Evolutionary conservation across 2,329 filamentous ascomycete genomes (phyloP), one percentile per base, ranked within the genome.

Genomic region (Aspergillus sp.): DNA sequence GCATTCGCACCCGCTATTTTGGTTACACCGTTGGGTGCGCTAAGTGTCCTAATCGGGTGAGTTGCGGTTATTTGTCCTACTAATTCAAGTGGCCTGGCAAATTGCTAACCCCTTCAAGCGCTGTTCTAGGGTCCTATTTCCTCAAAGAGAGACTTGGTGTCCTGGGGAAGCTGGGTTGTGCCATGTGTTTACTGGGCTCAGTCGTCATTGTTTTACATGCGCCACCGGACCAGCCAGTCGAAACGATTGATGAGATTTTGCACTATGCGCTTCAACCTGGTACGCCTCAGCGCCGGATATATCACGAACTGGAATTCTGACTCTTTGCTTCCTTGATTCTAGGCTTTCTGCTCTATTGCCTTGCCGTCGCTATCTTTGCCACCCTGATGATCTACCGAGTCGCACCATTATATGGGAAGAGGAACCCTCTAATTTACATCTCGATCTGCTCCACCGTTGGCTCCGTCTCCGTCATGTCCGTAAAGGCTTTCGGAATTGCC

Each of bases 1-100:
- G 95, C 95, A 7, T 99, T 98, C 77, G 95, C 95, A 64, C 95
- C 95, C 41, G 96, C 95, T n/a, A 99, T 99, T 76, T 83, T 99
- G 53, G 95, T 99, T 41, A 99, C 95, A 5, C 95, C 95, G 24
- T 81, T 99, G 22, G 95, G 95, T 61, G 95, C 95, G 56, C 83
- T 99, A 61, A 95, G 91, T 71, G 96, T 99, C 57, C 81, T 99
- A 64, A 97, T 99, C 70, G 95, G 85, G 82, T 84, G 80, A 66
- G 51, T 49, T 33, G n/a, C n/a, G n/a, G 6, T 17, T 13, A 15
- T 34, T 9, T 39, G 7, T 9, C 22, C 37, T 40, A n/a, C 19
- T n/a, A 3, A 37, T n/a, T 39, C 30, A 33, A 46, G 34, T 46
- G 8, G 5, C 40, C 51, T 27, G 60, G 44, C 59, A 5, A 41